A percentile compares a stretch with the other conserved stretches of the same genome.
Conservation (phyloP, 2,329 filamentous ascomycete species). For the Epichloe gansuensis region DNA sequence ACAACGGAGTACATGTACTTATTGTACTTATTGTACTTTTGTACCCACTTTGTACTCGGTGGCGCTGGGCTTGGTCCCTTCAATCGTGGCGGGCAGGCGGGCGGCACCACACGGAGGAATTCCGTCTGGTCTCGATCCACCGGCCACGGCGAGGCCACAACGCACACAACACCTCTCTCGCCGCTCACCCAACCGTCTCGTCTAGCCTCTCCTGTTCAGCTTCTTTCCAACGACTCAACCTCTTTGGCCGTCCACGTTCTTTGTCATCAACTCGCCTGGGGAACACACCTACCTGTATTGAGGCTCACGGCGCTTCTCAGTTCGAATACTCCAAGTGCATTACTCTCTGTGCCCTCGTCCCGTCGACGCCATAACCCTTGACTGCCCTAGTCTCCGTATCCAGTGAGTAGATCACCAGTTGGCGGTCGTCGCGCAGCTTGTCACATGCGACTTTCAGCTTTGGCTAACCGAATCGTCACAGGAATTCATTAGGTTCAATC, state of each 20-base stretch:
- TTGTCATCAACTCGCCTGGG: neutral
- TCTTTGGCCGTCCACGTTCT: neutral
- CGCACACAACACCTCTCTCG: slow-evolving; percentile 1
- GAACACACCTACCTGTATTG: neutral
- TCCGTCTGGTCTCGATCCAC: neutral
- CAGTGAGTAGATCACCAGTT: neutral
- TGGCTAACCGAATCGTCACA: neutral
- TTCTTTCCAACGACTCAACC: neutral
- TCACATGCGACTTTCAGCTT: neutral
- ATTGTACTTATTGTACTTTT: too few relatives aligned
- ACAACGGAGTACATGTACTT: too few relatives aligned
- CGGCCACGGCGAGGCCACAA: neutral
- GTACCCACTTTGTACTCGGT: too few relatives aligned
- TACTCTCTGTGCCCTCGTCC: neutral
- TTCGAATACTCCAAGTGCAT: neutral
- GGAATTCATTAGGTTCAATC: neutral
- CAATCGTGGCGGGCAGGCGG: neutral
- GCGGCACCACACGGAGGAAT: neutral
- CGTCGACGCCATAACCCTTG: too few relatives aligned
- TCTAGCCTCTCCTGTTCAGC: neutral
- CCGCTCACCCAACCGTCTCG: neutral
- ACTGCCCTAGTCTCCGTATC: neutral
- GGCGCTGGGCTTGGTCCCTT: neutral
- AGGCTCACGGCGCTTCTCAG: neutral
- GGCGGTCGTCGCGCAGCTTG: neutral